These are phyloP conservation scores for Trichophaea hybrida DNA, from an alignment of 2,329 filamentous ascomycete species.

Conservation along the genomic window DNA sequence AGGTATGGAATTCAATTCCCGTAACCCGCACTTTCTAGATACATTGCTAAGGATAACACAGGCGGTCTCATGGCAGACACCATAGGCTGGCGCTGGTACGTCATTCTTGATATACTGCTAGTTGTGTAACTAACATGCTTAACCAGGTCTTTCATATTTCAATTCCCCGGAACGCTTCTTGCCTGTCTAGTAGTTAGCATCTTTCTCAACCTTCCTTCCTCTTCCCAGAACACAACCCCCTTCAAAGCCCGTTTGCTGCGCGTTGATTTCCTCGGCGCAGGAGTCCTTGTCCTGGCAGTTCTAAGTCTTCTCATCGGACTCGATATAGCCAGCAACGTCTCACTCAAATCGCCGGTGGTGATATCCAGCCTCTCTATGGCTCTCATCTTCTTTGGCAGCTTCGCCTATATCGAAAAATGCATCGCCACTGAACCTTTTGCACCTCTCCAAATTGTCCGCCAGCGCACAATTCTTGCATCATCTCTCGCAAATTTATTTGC, in stretches of 20 bases:
- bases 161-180: slow-evolving; percentile 52
- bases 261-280: slow-evolving; percentile 60
- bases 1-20: slow-evolving; percentile 31
- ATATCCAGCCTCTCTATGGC: slow-evolving; percentile 44
- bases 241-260: slow-evolving; percentile 42
- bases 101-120: slow-evolving; percentile 11
- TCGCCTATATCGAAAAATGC: slow-evolving; percentile 53
- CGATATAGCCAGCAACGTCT: slow-evolving; percentile 57
- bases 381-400: slow-evolving; percentile 47
- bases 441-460: slow-evolving; percentile 57
- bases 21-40: background rate
- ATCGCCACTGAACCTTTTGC: slow-evolving; percentile 59
- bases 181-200: slow-evolving; percentile 50
- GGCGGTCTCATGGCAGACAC: slow-evolving; percentile 53
- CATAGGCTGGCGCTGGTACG: slow-evolving; percentile 60
- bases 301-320: slow-evolving; percentile 53
- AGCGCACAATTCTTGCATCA: slow-evolving; percentile 49
- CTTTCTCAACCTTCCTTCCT: slow-evolving; percentile 47
- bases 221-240: background rate
- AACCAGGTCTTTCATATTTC: slow-evolving; percentile 52
- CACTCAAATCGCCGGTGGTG: slow-evolving; percentile 48
- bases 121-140: slow-evolving; percentile 8
- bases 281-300: slow-evolving; percentile 50
- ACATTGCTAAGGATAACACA: slow-evolving; percentile 27
- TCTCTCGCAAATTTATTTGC: slow-evolving; percentile 61